Conservation (phyloP, 2,329 filamentous ascomycete genomes). For the Colletotrichum plurivorum region DNA sequence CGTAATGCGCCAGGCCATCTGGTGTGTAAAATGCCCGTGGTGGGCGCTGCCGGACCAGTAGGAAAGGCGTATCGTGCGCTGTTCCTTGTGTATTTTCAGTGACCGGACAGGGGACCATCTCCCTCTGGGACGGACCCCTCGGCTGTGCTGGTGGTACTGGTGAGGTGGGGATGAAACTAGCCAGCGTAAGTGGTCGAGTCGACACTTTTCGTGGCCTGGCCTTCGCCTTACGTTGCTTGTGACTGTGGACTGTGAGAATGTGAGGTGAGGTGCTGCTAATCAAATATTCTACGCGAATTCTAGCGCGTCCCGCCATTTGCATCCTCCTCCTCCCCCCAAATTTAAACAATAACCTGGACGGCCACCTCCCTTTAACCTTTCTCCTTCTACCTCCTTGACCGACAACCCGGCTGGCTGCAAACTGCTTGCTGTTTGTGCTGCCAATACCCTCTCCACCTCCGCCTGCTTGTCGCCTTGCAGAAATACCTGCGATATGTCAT, state of each 20-base stretch:
- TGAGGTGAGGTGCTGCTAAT: conserved; percentile 14
- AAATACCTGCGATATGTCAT: conserved; percentile 40
- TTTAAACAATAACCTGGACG: conserved; percentile 22
- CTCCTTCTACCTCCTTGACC: conserved; percentile 11
- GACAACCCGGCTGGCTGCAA: conserved; percentile 38
- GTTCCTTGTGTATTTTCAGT: conserved; percentile 9
- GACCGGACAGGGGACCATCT: conserved; percentile 26
- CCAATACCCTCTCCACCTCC: background rate
- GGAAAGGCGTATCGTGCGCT: conserved; percentile 2
- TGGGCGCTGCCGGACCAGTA: conserved; percentile 7
- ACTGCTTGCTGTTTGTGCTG: conserved; percentile 38
- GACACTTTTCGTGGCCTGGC: background rate
- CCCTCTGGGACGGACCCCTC: conserved; percentile 19
- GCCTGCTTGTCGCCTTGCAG: conserved; percentile 25
- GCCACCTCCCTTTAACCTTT: conserved; percentile 2
- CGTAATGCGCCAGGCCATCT: conserved; percentile 30
- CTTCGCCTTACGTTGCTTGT: background rate
- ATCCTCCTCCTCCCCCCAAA: conserved; percentile 19
- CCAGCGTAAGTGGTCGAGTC: conserved; percentile 6
- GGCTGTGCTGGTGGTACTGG: conserved; percentile 11
- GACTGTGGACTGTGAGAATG: conserved; percentile 9
- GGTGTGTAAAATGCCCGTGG: conserved; percentile 6
- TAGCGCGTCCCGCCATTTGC: conserved; percentile 40
- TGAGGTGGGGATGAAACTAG: conserved; percentile 37
- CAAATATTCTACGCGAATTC: conserved; percentile 40